Evolutionary conservation across 176 grass and related monocot species (phyloP).

Genomic region (Phoenix dactylifera): DNA sequence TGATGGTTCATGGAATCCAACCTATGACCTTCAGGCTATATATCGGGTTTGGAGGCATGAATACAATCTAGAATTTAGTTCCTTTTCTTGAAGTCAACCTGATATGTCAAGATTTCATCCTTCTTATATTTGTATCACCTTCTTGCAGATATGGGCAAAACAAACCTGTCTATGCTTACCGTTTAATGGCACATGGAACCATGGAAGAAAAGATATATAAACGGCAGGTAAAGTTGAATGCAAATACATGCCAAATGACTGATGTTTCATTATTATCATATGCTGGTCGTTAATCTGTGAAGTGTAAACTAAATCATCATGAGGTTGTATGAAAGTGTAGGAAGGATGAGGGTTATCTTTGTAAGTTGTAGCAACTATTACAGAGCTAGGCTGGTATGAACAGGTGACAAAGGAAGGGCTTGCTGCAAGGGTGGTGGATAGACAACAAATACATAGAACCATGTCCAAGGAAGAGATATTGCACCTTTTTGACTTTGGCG

Average conservation of each 20-base stretch:
- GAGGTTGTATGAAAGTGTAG: no score
- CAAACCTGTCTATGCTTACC: constrained; percentile 91
- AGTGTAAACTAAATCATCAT: no score
- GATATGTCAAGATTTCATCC: no score
- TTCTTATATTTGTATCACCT: not conserved
- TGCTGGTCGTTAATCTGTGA: not conserved
- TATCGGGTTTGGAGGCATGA: constrained; percentile 96
- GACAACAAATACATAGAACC: constrained; percentile 91
- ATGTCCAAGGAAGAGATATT: constrained; percentile 98
- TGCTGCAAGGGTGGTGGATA: constrained; percentile 94
- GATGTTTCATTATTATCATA: not conserved
- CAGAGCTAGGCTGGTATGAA: constrained; percentile 9
- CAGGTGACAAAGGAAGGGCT: constrained; percentile 98
- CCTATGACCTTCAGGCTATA: constrained; percentile 95
- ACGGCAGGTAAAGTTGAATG: constrained; percentile 50
- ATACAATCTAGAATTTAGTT: constrained; percentile 13
- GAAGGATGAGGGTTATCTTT: no score
- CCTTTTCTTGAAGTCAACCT: not conserved
- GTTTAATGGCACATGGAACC: constrained; percentile 84
- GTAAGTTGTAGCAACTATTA: no score
- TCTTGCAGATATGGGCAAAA: constrained; percentile 79
- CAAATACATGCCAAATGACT: not conserved
- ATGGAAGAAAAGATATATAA: constrained; percentile 99
- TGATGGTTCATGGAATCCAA: constrained; percentile 99
- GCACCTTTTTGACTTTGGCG: constrained; percentile 93